phyloP scores from a whole-genome alignment of 2,329 filamentous ascomycete species.

The Fusarium decemcellulare region DNA sequence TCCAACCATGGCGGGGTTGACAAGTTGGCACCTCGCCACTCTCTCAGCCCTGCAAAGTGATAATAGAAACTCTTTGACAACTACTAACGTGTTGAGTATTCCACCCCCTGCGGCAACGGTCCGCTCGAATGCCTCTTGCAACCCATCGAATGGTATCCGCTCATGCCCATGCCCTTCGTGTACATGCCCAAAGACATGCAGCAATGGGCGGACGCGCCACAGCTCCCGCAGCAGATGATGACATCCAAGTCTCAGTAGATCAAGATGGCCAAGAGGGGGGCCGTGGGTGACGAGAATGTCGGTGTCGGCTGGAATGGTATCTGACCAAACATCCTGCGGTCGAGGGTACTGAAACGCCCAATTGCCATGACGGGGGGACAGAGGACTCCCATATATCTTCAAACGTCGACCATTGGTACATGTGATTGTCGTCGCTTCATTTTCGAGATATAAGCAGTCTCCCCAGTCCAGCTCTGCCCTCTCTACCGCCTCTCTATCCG shows the following conservation, averaged over 20 bases:
- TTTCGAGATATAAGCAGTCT: constrained; percentile 45
- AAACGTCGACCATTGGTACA: constrained; percentile 49
- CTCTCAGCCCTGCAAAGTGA: constrained; percentile 8
- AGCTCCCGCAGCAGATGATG: constrained; percentile 59
- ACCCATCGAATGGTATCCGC: constrained; percentile 46
- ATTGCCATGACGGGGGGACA: constrained; percentile 50
- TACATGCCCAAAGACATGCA: constrained; percentile 78
- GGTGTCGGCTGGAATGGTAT: constrained; percentile 40
- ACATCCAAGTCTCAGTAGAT: constrained; percentile 52
- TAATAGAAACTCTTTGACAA: constrained; percentile 13
- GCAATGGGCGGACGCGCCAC: constrained; percentile 67
- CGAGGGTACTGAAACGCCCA: constrained; percentile 60
- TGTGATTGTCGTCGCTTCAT: constrained; percentile 30
- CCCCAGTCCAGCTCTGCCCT: constrained; percentile 42
- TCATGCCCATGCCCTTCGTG: constrained; percentile 66
- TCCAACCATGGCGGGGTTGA: constrained; percentile 26
- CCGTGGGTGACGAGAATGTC: constrained; percentile 58
- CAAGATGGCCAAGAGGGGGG: constrained; percentile 54
- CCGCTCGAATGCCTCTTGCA: constrained; percentile 44
- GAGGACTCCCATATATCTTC: constrained; percentile 49
- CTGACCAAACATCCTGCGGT: constrained; percentile 46
- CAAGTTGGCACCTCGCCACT: constrained; percentile 12
- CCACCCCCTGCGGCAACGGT: constrained; percentile 2
- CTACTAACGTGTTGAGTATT: constrained; percentile 10
- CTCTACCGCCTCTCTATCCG: neutral